Percentiles rank a stretch among this genome's conserved stretches.
Conservation (phyloP, 768 basidiomycete genomes). For the Hebeloma cylindrosporum region DNA sequence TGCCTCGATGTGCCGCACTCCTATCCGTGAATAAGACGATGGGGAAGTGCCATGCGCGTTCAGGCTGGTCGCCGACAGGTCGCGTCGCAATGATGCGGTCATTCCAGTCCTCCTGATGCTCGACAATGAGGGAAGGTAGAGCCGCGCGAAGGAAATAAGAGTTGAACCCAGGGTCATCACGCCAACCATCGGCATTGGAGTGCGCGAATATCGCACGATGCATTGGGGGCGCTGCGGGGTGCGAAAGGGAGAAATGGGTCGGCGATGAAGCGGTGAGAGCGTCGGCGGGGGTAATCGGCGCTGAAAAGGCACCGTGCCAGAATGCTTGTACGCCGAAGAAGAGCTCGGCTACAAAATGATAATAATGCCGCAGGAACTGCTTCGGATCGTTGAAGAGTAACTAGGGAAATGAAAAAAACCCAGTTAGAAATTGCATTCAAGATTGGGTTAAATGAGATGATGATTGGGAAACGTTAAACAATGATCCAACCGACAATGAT, state of each 20-base stretch:
- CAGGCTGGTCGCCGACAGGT: slow-evolving; percentile 15
- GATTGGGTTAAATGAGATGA: not conserved
- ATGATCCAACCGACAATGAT: too few relatives aligned
- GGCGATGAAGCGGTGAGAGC: slow-evolving; percentile 7
- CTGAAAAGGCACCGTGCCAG: slow-evolving; percentile 57
- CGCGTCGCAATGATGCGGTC: slow-evolving; percentile 49
- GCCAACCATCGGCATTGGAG: slow-evolving; percentile 58
- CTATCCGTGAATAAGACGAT: slow-evolving; percentile 70
- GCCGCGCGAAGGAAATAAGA: slow-evolving; percentile 71
- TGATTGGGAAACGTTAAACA: too few relatives aligned
- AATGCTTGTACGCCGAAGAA: slow-evolving; percentile 75
- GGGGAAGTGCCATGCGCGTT: slow-evolving; percentile 71
- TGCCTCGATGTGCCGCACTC: slow-evolving; percentile 72
- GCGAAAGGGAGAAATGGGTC: slow-evolving; percentile 17
- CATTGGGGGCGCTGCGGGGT: slow-evolving; percentile 49
- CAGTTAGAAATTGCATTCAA: not conserved
- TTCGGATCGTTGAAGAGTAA: slow-evolving; percentile 65
- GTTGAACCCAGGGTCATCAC: slow-evolving; percentile 79
- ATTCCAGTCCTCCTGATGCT: slow-evolving; percentile 68
- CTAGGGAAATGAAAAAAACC: slow-evolving; percentile 29
- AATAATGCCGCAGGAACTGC: slow-evolving; percentile 85
- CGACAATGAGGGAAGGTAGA: slow-evolving; percentile 70
- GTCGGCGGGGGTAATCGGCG: slow-evolving; percentile 15
- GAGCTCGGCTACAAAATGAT: slow-evolving; percentile 84
- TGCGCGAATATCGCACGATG: slow-evolving; percentile 74